Evolutionary conservation across 2,329 filamentous ascomycete species (phyloP), one percentile per base, ranked within the genome.

Genomic region (Blumeria graminis): DNA sequence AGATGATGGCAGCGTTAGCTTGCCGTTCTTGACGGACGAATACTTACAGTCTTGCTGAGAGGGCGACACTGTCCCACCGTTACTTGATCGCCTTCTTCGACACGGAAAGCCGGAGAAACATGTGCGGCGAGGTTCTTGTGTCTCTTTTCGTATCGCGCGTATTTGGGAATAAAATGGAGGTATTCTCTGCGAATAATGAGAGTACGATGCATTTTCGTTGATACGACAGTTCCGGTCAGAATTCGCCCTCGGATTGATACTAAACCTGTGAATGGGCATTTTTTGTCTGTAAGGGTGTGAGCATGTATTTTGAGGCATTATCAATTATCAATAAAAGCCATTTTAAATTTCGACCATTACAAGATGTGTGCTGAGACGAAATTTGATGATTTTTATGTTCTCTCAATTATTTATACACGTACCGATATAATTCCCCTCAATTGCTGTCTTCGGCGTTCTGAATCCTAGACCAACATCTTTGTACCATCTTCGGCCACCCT

Each of bases 151-250:
- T 98, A 98, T 83, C 92, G 86, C 72, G 86, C 80, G 83, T 98
- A 98, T 81, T 98, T 98, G 75, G 89, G 89, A 72, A 98, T 85
- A 78, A 86, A 98, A 81, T 98, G 92, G 62, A 98, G 87, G 81
- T 98, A 98, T 81, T 98, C 92, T 76, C 92, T 84, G 74, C 92
- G 92, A 81, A 98, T 93, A 77, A 98, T 84, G 72, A 96, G 77
- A 69, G 92, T 98, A 76, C 92, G 86, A 86, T 98, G 92, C 92
- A 98, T 98, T 86, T 98, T 98, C 76, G 92, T 98, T 69, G 90
- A 96, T 71, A 96, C 85, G 71, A 98, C 92, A 71, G 88, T 95
- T 71, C 92, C 92, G 72, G 90, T 96, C 66, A 98, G 80, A 81
- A 98, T 98, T 90, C 92, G 90, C 75, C 92, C 92, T 78, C 92